These are phyloP conservation scores for Rauvolfia tetraphylla DNA, from an alignment of 257 asterid genomes.

Conservation along the genomic window DNA sequence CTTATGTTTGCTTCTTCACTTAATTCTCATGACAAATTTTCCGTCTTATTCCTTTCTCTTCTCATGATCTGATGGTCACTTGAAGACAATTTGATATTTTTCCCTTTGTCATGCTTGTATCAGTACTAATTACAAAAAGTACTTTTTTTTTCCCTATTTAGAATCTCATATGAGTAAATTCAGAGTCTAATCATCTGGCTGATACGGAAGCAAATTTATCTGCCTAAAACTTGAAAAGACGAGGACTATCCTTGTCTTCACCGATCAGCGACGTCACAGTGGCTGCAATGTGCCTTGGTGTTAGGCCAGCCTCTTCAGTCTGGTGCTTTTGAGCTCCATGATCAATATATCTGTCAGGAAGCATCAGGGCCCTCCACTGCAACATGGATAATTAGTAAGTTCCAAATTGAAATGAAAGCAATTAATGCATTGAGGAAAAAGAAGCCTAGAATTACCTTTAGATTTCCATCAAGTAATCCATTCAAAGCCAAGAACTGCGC, in stretches of 20 bases:
- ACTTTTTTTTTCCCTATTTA: no score
- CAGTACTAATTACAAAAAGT: no score
- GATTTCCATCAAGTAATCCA: slow-evolving; percentile 50
- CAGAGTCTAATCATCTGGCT: no score
- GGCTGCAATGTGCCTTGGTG: slow-evolving; percentile 54
- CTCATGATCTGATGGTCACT: no score
- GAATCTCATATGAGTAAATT: no score
- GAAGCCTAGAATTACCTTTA: slow-evolving; percentile 34
- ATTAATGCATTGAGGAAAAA: no score
- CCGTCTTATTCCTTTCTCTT: no score
- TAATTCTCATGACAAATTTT: no score
- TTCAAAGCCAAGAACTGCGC: slow-evolving; percentile 52
- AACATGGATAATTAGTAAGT: not conserved
- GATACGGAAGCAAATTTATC: not conserved
- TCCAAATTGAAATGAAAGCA: not conserved
- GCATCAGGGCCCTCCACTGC: slow-evolving; percentile 68
- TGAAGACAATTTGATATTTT: no score
- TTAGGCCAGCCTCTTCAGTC: slow-evolving; percentile 61
- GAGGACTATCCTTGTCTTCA: slow-evolving; percentile 34
- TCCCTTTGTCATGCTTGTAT: no score
- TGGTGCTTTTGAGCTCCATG: slow-evolving; percentile 60
- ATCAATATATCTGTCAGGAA: slow-evolving; percentile 61
- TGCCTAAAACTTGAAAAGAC: slow-evolving; percentile 20
- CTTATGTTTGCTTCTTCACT: no score
- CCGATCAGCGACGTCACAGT: slow-evolving; percentile 50